Evolutionary conservation across 129 eudicot species (phyloP), one percentile per base, ranked within the genome.

Genomic region (Lactuca saligna): DNA sequence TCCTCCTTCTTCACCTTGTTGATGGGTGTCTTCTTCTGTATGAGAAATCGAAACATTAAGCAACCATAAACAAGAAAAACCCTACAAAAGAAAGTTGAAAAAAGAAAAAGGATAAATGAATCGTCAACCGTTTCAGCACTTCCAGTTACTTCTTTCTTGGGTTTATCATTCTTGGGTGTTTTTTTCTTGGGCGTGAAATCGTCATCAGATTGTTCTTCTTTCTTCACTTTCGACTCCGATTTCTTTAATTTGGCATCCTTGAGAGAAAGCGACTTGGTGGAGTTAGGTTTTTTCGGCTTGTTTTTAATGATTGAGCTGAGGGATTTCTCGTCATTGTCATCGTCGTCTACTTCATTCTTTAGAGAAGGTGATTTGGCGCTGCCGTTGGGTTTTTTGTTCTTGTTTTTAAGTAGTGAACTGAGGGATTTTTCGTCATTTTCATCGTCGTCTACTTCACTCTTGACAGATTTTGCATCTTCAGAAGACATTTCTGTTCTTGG

Each of bases 1-100:
- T 79, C 87, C 71, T 82, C 85, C 75, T 82, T 85, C 61, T 82
- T 86, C 79, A 73, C 68, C 46, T 77, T 85, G 13, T 13, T 54
- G 41, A 12, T 20, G 10, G 60, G 25, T 57, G 61, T 46, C 55
- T 75, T 75, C 65, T 65, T 65, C 78, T 74, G 46, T 37, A 74
- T 8, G 14, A 61, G 42, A 68, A 53, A n/a, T 10, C 4, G 20
- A 49, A 75, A 5, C 7, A 8, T 35, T 37, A 14, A 35, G 29
- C 58, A 17, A 64, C 15, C 17, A 39, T 2, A 8, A 63, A 44
- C 35, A 46, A 48, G 9, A 33, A 49, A 71, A 48, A 1, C 57
- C 66, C 57, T 29, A 58, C 34, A 50, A 37, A 57, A 7, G 6
- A 10, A 11, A 46, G 15, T 20, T 31, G 1, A 1, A 71, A 32